Conservation (phyloP, 306 rosid genomes). For the Medicago lupulina region DNA sequence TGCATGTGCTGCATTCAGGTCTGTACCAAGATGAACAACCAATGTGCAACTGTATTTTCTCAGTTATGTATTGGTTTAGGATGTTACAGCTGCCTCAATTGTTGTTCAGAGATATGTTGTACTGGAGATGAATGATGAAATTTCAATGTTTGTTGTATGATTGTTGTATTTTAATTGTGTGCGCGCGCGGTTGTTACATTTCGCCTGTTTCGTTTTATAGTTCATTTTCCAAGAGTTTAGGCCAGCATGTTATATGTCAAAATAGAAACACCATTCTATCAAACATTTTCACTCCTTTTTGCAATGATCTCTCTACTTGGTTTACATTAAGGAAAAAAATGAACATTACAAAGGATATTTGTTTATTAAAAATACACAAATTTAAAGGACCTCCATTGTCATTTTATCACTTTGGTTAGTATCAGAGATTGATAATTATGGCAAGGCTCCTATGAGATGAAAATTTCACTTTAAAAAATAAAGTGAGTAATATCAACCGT, state of each 20-base stretch:
- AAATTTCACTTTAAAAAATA: no score
- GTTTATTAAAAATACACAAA: no score
- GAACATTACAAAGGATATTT: no score
- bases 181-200: neutral
- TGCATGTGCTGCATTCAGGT: slow-evolving; percentile 70
- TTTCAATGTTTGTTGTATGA: neutral
- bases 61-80: slow-evolving; percentile 79
- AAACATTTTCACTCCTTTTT: neutral
- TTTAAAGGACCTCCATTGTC: no score
- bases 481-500: no score
- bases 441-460: no score
- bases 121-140: slow-evolving; percentile 36
- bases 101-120: slow-evolving; percentile 66
- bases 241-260: slow-evolving; percentile 19
- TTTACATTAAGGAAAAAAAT: no score
- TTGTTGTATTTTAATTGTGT: neutral
- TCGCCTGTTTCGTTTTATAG: neutral
- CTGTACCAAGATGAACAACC: slow-evolving; percentile 60
- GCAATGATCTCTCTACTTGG: neutral
- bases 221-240: neutral
- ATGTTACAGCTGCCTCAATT: slow-evolving; percentile 62
- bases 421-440: no score
- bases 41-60: slow-evolving; percentile 53
- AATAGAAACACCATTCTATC: slow-evolving; percentile 7
- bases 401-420: no score